Evolutionary conservation across 1,284 basidiomycete genomes (phyloP).

Genomic region (Boletellus deceptivus): DNA sequence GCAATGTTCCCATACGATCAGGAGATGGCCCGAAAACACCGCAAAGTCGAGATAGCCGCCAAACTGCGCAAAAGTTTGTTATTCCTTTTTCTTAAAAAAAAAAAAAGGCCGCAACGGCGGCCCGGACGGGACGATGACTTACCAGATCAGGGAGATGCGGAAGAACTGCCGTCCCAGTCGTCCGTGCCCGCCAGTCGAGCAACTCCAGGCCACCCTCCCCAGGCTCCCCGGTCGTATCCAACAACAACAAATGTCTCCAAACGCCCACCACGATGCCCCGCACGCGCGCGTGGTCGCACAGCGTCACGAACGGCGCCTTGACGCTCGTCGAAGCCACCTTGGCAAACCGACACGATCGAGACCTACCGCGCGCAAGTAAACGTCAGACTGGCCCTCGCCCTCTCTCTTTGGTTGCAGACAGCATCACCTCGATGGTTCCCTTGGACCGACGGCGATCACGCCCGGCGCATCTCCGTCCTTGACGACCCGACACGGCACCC

Average conservation of each 20-base stretch:
- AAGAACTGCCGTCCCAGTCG: constrained; percentile 25
- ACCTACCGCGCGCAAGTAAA: constrained; percentile 1
- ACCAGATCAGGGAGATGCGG: constrained; percentile 23
- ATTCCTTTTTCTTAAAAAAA: too few relatives aligned
- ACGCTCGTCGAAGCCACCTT: constrained; percentile 18
- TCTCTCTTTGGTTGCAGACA: not conserved
- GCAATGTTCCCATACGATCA: constrained; percentile 29
- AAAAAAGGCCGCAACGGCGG: not conserved
- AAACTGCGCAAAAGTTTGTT: constrained; percentile 12
- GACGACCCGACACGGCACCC: constrained; percentile 21
- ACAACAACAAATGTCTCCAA: constrained; percentile 24
- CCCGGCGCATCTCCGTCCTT: constrained; percentile 18
- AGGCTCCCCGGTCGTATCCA: constrained; percentile 23
- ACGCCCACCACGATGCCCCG: constrained; percentile 24
- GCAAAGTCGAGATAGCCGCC: constrained; percentile 26
- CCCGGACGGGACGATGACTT: constrained; percentile 1
- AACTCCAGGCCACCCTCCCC: constrained; percentile 25
- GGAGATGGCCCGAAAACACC: constrained; percentile 22
- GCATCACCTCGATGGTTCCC: constrained; percentile 11
- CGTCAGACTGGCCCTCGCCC: not conserved
- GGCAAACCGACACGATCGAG: constrained; percentile 11
- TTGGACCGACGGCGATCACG: constrained; percentile 22
- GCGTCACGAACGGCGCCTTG: constrained; percentile 19
- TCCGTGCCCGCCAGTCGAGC: constrained; percentile 26
- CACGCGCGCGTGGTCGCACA: constrained; percentile 25